Conservation (phyloP, 805 yeast species). For the Trichomonascus vanleenenianus region DNA sequence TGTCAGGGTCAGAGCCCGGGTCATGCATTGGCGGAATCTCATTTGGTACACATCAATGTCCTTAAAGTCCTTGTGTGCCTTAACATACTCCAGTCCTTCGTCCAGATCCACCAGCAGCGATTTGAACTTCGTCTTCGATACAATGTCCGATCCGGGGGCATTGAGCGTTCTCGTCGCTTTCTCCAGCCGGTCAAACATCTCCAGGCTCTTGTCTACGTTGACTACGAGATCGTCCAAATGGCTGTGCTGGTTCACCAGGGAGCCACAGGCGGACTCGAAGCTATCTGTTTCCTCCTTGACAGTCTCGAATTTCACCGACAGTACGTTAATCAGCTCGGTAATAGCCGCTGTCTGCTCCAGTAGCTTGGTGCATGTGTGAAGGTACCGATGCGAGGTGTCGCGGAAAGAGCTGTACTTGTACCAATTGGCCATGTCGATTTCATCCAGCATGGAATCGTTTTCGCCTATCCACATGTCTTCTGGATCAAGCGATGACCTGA, state of each 20-base stretch:
- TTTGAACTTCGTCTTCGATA: constrained; percentile 46
- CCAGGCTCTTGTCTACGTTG: constrained; percentile 42
- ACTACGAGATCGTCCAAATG: constrained; percentile 35
- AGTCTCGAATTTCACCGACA: constrained; percentile 46
- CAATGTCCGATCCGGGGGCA: constrained; percentile 60
- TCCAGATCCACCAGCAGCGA: constrained; percentile 53
- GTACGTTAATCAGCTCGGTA: constrained; percentile 37
- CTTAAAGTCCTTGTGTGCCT: constrained; percentile 49
- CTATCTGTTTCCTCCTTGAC: constrained; percentile 56
- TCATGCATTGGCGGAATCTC: constrained; percentile 75
- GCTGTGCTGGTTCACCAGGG: constrained; percentile 40
- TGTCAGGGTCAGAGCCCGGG: constrained; percentile 69
- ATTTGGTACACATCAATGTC: constrained; percentile 63
- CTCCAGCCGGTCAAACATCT: constrained; percentile 64
- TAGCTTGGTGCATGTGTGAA: constrained; percentile 28
- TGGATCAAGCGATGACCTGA: constrained; percentile 29
- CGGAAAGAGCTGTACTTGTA: constrained; percentile 26
- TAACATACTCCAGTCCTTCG: constrained; percentile 53
- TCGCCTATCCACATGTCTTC: constrained; percentile 35
- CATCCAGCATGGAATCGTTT: constrained; percentile 17
- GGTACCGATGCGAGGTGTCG: constrained; percentile 27
- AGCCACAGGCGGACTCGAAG: constrained; percentile 51
- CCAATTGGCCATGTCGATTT: constrained; percentile 33
- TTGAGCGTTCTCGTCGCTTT: constrained; percentile 60
- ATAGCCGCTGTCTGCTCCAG: constrained; percentile 40